Base-by-base conservation (phyloP, 495 filamentous ascomycete species). In the Penicillium cinerascens region DNA sequence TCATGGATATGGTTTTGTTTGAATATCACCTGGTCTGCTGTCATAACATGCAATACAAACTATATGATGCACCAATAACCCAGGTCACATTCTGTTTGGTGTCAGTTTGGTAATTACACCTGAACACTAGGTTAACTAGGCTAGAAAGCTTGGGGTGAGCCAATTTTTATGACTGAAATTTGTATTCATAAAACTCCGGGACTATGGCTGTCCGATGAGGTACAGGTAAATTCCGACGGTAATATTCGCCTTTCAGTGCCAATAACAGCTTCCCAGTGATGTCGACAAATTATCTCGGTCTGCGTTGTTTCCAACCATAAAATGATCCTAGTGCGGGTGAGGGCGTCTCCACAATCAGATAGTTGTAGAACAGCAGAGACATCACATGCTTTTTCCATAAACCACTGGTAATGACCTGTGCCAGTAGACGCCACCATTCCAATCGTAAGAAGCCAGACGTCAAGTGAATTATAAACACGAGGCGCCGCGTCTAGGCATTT, bases 391-490 rank as follows among this genome's bases (percentile, higher is more conserved):
- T 25, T 59, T 18, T 55, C 29, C 16, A 52, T 16, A 18, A 77
- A 76, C 68, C 63, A 73, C 0, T 40, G 26, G 23, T 71, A 58
- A 38, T 68, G 40, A 2, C 47, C 2, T 2, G 71, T 70, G 1
- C 63, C 65, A 18, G 46, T 41, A 0, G 74, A 65, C 6, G 75
- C 65, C 5, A 69, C 65, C 60, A 76, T 54, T 3, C 72, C 76
- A 20, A 78, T 54, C 0, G 70, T 47, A 21, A 70, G 16, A 37
- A 74, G 27, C 78, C 75, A 80, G 9, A 74, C 46, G 45, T 63
- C 49, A 6, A 75, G 47, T 6, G 66, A 57, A 33, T 55, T 54
- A 22, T 54, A 21, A 0, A 54, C 25, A 21, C 44, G 42, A 17
- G 45, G 18, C 17, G 21, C 51, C 37, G 23, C 42, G 13, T 63